A percentile compares a stretch with the other conserved stretches of the same genome.
Conservation (phyloP, 768 basidiomycete species). For the Boletellus emodensis region DNA sequence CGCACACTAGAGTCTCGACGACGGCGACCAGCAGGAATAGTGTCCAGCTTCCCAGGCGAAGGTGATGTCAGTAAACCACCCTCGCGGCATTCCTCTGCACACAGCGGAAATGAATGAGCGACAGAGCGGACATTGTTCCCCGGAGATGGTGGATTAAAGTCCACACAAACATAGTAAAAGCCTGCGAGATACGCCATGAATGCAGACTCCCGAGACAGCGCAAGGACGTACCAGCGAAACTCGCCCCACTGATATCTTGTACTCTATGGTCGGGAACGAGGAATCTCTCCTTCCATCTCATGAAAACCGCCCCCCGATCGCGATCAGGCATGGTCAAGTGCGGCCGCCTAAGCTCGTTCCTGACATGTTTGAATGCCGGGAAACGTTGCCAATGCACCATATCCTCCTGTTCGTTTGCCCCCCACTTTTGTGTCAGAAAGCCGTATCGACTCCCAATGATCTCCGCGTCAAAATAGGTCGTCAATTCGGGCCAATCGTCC, state of each 20-base stretch:
- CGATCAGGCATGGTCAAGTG: constrained; percentile 73
- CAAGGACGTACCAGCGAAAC: constrained; percentile 75
- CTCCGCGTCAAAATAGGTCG: constrained; percentile 95
- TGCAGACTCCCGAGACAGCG: background rate
- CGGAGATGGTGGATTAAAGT: constrained; percentile 68
- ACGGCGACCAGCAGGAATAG: constrained; percentile 33
- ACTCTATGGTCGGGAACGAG: constrained; percentile 93
- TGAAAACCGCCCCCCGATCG: constrained; percentile 81
- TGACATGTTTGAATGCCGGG: constrained; percentile 82
- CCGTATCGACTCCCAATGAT: constrained; percentile 90
- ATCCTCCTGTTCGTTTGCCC: constrained; percentile 87
- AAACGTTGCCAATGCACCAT: constrained; percentile 94
- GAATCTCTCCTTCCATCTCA: constrained; percentile 97
- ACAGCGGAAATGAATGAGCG: constrained; percentile 36
- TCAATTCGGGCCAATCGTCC: constrained; percentile 91
- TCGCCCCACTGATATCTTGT: constrained; percentile 91
- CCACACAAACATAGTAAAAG: constrained; percentile 94
- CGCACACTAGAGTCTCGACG: constrained; percentile 47
- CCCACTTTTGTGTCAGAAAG: constrained; percentile 88
- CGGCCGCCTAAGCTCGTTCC: constrained; percentile 73
- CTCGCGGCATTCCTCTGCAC: constrained; percentile 24
- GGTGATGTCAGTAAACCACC: constrained; percentile 28
- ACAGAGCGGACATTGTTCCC: constrained; percentile 31
- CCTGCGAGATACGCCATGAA: constrained; percentile 42
- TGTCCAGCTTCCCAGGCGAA: constrained; percentile 35